Evolutionary conservation across 306 rosid genomes (phyloP).

Genomic region (Coriaria nepalensis): DNA sequence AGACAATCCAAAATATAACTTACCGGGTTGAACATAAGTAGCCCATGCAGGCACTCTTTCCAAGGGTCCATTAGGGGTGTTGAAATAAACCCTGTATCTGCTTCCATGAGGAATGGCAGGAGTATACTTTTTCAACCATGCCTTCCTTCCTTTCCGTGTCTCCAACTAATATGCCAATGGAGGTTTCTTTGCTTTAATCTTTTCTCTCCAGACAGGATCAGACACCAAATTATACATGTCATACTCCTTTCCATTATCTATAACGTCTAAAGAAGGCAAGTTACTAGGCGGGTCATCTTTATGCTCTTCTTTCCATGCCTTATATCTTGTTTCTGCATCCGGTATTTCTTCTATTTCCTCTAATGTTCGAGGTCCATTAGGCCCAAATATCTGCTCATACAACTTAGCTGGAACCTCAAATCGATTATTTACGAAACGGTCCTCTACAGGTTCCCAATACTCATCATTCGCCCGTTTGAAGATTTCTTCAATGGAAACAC

Average conservation of each 20-base stretch:
- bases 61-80: conserved; percentile 82
- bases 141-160: conserved; percentile 90
- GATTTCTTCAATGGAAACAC: conserved; percentile 65
- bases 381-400: conserved; percentile 86
- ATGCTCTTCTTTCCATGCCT: conserved; percentile 65
- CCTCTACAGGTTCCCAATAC: conserved; percentile 96
- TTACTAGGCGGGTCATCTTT: conserved; percentile 35
- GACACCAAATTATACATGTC: conserved; percentile 53
- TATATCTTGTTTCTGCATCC: conserved; percentile 83
- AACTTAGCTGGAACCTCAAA: conserved; percentile 70
- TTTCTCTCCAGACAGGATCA: conserved; percentile 60
- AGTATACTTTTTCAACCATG: conserved; percentile 77
- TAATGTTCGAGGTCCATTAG: conserved; percentile 85
- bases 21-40: conserved; percentile 91
- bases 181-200: conserved; percentile 49
- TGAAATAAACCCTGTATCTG: conserved; percentile 89
- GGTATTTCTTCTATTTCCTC: conserved; percentile 76
- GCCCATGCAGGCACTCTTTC: conserved; percentile 99
- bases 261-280: conserved; percentile 50
- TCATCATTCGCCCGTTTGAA: conserved; percentile 68
- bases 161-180: conserved; percentile 81
- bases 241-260: conserved; percentile 72
- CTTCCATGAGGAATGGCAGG: conserved; percentile 89
- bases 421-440: conserved; percentile 59
- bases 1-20: conserved; percentile 9